Base-by-base conservation (phyloP, 1,284 basidiomycete species). In the Pyrrhoderma lamaoense region DNA sequence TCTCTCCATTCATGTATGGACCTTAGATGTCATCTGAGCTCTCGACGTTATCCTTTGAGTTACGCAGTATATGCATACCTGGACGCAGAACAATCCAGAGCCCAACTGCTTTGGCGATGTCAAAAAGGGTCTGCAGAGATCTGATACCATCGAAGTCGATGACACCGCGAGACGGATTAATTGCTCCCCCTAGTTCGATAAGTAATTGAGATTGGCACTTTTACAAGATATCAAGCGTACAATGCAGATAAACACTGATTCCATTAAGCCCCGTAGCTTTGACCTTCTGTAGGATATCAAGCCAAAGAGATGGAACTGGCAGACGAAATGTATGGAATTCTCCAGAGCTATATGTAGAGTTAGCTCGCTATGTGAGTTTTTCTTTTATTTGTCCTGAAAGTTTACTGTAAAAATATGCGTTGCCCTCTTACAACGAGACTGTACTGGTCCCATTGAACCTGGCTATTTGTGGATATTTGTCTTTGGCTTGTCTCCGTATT, bases 321-420 rank as follows among this genome's bases (percentile, higher is more conserved):
- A 91, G 69, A 18, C 89, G 77, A 68, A 85, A 93, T 0, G 89
- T 80, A 60, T 92, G 89, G 62, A 92, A 89, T 64, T 92, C 89
- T 39, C 87, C 87, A 1, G 54, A 56, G 49, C 53, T 55, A 22
- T 16, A 27, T 11, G 27, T 11, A 11, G n/a, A n/a, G n/a, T n/a
- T n/a, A n/a, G n/a, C n/a, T n/a, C n/a, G n/a, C n/a, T 31, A 11
- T 31, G 27, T 31, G 27, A 5, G 27, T 31, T n/a, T n/a, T n/a
- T n/a, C n/a, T n/a, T n/a, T n/a, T n/a, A n/a, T n/a, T n/a, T n/a
- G n/a, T 18, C 34, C 21, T 39, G 38, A 25, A 8, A 8, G 39
- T 49, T n/a, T 37, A 55, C 53, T 55, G 48, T n/a, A 55, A 40
- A 39, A 55, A 55, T 35, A 55, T 45, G 27, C 53, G 25, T 44